These are phyloP conservation scores for Fusarium penzigii DNA, from an alignment of 2,329 filamentous ascomycete genomes.

Conservation along the genomic window DNA sequence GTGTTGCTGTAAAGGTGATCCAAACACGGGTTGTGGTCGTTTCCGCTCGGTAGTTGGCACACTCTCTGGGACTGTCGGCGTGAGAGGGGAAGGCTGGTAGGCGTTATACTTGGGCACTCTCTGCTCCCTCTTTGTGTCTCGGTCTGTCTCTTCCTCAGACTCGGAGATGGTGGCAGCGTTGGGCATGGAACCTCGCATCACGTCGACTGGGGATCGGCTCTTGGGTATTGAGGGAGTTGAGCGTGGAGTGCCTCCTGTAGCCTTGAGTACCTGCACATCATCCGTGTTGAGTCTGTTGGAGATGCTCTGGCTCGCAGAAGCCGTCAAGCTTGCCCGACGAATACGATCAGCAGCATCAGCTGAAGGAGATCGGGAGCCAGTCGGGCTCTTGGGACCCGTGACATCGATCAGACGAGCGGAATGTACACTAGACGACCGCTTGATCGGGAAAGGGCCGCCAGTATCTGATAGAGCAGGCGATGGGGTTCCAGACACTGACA, in stretches of 20 bases:
- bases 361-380: constrained; percentile 50
- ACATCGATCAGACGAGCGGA: constrained; percentile 62
- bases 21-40: constrained; percentile 21
- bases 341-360: constrained; percentile 46
- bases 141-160: constrained; percentile 40
- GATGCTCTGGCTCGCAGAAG: constrained; percentile 41
- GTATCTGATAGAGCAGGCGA: constrained; percentile 52
- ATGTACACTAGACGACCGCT: constrained; percentile 49
- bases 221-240: constrained; percentile 23
- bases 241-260: constrained; percentile 22
- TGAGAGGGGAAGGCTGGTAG: constrained; percentile 26
- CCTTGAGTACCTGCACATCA: constrained; percentile 38
- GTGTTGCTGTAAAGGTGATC: constrained; percentile 10
- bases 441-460: constrained; percentile 39
- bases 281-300: constrained; percentile 38
- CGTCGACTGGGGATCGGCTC: constrained; percentile 36
- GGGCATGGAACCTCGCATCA: constrained; percentile 29
- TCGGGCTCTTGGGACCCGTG: constrained; percentile 51
- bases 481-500: constrained; percentile 55
- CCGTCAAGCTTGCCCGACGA: constrained; percentile 38
- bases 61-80: constrained; percentile 26
- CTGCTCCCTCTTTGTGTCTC: constrained; percentile 20
- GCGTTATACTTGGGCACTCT: constrained; percentile 20
- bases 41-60: constrained; percentile 14
- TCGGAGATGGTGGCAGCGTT: constrained; percentile 44